Evolutionary conservation across 78 protist genomes (phyloP).

Genomic region (Guillardia theta): DNA sequence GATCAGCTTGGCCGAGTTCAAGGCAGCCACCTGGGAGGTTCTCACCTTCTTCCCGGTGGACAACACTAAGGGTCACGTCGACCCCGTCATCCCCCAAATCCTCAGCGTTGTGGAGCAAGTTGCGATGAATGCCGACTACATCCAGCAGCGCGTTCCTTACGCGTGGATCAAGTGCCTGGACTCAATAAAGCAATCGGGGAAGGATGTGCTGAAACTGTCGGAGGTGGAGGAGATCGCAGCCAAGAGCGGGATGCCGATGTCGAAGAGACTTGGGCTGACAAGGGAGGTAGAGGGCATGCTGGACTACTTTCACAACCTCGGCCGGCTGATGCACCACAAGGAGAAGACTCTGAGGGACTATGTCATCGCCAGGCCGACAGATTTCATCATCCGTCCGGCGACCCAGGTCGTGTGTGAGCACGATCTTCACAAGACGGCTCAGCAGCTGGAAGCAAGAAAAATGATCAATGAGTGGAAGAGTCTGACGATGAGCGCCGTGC

Average conservation of each 20-base stretch:
- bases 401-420: neutral
- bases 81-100: neutral
- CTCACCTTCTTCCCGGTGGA: constrained; percentile 10
- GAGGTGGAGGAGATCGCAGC: neutral
- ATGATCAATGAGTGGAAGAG: neutral
- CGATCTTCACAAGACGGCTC: neutral
- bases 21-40: too few species aligned
- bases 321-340: neutral
- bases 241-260: neutral
- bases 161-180: neutral
- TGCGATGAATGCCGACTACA: neutral
- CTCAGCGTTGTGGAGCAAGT: neutral
- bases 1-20: too few species aligned
- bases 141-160: neutral
- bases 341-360: neutral
- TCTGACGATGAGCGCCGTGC: neutral
- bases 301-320: neutral
- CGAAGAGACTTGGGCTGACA: neutral
- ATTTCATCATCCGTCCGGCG: neutral
- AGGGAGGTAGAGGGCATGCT: neutral
- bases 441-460: neutral
- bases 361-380: neutral
- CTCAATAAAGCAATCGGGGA: too few species aligned
- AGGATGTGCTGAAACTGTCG: too few species aligned
- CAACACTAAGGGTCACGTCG: neutral